phyloP scores from a whole-genome alignment of 768 basidiomycete genomes.

The Tricholoma bakamatsutake region DNA sequence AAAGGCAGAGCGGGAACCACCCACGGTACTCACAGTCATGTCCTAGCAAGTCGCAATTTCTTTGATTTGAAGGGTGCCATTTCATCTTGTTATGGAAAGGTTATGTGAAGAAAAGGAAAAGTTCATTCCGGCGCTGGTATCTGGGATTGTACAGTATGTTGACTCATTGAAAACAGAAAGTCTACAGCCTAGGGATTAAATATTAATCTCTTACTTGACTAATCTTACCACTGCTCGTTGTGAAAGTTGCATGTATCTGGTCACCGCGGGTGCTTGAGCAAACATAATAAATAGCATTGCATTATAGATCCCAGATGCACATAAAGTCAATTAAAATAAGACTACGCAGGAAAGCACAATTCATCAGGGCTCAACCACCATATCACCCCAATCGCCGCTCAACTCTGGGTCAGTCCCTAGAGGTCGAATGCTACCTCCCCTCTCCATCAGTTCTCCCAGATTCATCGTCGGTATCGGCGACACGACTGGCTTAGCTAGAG shows the following conservation, averaged over 20 bases:
- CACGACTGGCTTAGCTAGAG: slow-evolving; percentile 14
- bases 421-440: slow-evolving; percentile 14
- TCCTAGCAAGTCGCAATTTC: background rate
- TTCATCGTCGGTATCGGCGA: slow-evolving; percentile 10
- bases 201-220: too few relatives aligned
- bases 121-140: background rate
- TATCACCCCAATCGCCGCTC: slow-evolving; percentile 23
- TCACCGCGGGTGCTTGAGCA: too few relatives aligned
- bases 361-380: slow-evolving; percentile 17
- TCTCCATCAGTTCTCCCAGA: slow-evolving; percentile 19
- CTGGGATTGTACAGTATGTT: too few relatives aligned
- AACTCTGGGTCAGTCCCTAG: slow-evolving; percentile 14
- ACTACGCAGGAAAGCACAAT: background rate
- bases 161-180: too few relatives aligned
- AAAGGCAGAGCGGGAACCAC: background rate
- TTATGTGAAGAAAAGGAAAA: background rate
- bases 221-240: too few relatives aligned
- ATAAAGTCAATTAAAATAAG: background rate
- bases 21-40: background rate
- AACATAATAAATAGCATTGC: too few relatives aligned
- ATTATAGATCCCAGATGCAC: background rate
- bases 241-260: too few relatives aligned
- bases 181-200: too few relatives aligned
- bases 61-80: too few relatives aligned
- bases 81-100: too few relatives aligned